Conservation (phyloP, 2,329 filamentous ascomycete species). For the Delphinella strobiligena region DNA sequence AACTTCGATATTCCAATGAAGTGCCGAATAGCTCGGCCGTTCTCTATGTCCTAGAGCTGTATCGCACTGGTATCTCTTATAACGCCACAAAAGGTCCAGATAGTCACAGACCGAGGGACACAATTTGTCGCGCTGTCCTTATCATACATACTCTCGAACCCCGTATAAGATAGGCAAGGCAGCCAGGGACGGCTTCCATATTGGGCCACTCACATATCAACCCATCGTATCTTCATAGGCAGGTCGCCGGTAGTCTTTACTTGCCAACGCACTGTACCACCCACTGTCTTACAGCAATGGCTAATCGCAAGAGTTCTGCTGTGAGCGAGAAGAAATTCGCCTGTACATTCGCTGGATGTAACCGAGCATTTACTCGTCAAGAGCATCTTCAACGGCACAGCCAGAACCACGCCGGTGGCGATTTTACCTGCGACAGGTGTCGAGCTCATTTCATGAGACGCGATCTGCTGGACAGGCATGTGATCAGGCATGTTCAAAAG, state of each 20-base stretch:
- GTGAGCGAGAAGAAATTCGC: conserved; percentile 19
- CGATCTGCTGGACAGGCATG: conserved; percentile 50
- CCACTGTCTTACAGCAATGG: conserved; percentile 2
- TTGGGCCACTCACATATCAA: no score
- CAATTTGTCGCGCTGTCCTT: no score
- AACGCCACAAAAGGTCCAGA: no score
- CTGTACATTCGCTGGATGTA: conserved; percentile 37
- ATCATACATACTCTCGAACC: background rate
- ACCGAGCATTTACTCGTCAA: conserved; percentile 43
- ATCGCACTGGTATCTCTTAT: no score
- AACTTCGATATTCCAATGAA: no score
- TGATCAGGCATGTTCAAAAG: conserved; percentile 41
- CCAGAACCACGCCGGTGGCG: conserved; percentile 43
- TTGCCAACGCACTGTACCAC: no score
- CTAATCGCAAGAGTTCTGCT: background rate
- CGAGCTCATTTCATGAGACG: conserved; percentile 49
- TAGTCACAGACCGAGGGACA: no score
- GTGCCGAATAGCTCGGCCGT: no score
- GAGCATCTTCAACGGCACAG: conserved; percentile 48
- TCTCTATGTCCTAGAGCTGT: no score
- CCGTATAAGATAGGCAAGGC: background rate
- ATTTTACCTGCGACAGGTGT: conserved; percentile 47
- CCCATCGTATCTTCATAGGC: no score
- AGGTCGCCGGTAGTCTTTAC: no score
- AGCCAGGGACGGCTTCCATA: no score